Percentiles rank a stretch among this genome's conserved stretches.
Conservation (phyloP, 2,329 filamentous ascomycete species). For the Colletotrichum eleusines region DNA sequence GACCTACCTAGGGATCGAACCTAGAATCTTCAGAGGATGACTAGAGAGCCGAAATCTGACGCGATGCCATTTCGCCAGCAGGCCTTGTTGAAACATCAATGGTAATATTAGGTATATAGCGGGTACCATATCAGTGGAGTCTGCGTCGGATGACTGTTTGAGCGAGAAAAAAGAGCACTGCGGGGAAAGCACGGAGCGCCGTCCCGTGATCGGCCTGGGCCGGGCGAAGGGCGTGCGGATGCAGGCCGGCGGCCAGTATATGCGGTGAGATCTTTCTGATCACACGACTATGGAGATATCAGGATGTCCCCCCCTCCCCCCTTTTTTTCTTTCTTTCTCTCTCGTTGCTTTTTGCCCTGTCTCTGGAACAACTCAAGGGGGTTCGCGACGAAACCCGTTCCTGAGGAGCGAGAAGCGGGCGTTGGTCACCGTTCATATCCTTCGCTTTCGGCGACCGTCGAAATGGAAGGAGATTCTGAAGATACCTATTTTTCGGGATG, state of each 20-base stretch:
- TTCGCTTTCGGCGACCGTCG: background rate
- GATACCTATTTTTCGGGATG: background rate
- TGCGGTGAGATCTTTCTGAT: background rate
- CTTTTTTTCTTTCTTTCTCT: background rate
- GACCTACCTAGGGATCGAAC: constrained; percentile 42
- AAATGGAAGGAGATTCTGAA: background rate
- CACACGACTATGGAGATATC: background rate
- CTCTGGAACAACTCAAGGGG: background rate
- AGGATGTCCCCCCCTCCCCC: too few species aligned
- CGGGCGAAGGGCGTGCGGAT: background rate
- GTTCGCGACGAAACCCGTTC: background rate
- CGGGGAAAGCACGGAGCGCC: background rate
- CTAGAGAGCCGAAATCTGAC: constrained; percentile 40
- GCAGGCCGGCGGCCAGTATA: background rate
- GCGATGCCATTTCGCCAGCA: constrained; percentile 43
- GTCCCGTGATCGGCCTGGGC: constrained; percentile 5
- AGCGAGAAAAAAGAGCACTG: background rate
- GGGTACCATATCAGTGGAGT: accelerated
- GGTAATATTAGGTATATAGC: background rate
- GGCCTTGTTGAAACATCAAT: constrained; percentile 28
- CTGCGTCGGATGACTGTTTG: background rate
- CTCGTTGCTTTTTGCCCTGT: background rate
- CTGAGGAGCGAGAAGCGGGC: background rate
- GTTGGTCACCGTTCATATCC: background rate
- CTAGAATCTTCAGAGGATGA: constrained; percentile 42